Base-by-base conservation (phyloP, 345 rosid species). In the Salix viminalis region DNA sequence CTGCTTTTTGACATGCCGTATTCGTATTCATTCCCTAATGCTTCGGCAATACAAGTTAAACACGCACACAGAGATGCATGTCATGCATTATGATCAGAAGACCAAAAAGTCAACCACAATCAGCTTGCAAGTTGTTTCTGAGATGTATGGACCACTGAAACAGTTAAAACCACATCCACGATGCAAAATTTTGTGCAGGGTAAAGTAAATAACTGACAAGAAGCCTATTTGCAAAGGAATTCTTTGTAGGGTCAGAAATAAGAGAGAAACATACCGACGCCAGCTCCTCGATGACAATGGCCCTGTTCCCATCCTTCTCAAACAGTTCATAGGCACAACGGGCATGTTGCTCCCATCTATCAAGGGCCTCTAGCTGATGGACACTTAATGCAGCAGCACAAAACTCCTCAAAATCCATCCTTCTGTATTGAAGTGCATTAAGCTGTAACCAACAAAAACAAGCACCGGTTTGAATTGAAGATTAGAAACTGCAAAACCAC, bases 281-380 rank as follows among this genome's bases (percentile, higher is more conserved):
- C 32, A 96, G 94, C 79, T 94, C 99, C 76, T 96, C 94, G 7
- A 96, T 96, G 79, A 94, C 78, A 52, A 96, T 94, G 50, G 92
- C 89, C 77, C 96, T 83, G 86, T 96, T 96, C 77, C 99, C 99
- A n/a, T 96, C 92, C 86, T 91, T 91, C 71, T 96, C 99, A n/a
- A 94, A 96, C 50, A 91, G 88, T 79, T 96, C 98, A 75, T 91
- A 96, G 26, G 99, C 99, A 71, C 87, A 84, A 4, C 90, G 96
- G 23, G 93, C 96, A 82, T 90, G 94, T 77, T 92, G 96, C 83
- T 96, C 99, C 99, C 99, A 96, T 34, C 81, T 78, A 81, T 89
- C 97, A 66, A 89, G 89, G 21, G 97, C 91, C 89, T 94, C 98
- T 42, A 91, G 84, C 89, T 92, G 99, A 87, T 96, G 94, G 73